These are phyloP conservation scores for Lyophyllum atratum DNA, from an alignment of 768 basidiomycete species.

Conservation along the genomic window DNA sequence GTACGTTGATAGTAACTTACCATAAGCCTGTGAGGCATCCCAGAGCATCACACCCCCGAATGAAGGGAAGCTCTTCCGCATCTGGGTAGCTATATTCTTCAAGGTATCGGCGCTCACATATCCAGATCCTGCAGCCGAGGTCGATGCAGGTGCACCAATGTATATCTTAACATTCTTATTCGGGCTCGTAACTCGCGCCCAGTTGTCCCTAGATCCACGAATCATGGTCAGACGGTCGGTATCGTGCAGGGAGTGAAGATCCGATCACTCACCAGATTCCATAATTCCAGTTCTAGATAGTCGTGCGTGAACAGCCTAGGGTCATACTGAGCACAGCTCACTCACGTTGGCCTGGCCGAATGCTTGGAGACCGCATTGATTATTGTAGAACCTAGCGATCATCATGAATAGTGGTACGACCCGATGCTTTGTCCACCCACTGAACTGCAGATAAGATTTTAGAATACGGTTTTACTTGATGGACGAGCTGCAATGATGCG, in stretches of 20 bases:
- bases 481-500: conserved; percentile 3
- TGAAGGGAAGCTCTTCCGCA: conserved; percentile 59
- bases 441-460: conserved; percentile 28
- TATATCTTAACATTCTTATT: conserved; percentile 66
- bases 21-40: conserved; percentile 51
- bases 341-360: conserved; percentile 52
- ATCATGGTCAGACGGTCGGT: background rate
- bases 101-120: conserved; percentile 53
- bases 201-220: conserved; percentile 52
- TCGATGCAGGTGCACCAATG: conserved; percentile 64
- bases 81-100: conserved; percentile 45
- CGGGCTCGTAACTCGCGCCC: conserved; percentile 59
- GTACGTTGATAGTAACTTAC: conserved; percentile 37
- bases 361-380: conserved; percentile 50
- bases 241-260: background rate
- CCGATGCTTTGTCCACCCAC: conserved; percentile 19
- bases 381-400: conserved; percentile 54
- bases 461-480: background rate
- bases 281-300: conserved; percentile 61
- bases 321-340: conserved; percentile 5
- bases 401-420: background rate
- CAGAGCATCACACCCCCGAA: conserved; percentile 67
- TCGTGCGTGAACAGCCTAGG: conserved; percentile 7
- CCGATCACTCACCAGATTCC: conserved; percentile 46
- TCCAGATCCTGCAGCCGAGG: conserved; percentile 58